Evolutionary conservation across 2,329 filamentous ascomycete species (phyloP).

Genomic region (Neophaeococcomyces aloes): DNA sequence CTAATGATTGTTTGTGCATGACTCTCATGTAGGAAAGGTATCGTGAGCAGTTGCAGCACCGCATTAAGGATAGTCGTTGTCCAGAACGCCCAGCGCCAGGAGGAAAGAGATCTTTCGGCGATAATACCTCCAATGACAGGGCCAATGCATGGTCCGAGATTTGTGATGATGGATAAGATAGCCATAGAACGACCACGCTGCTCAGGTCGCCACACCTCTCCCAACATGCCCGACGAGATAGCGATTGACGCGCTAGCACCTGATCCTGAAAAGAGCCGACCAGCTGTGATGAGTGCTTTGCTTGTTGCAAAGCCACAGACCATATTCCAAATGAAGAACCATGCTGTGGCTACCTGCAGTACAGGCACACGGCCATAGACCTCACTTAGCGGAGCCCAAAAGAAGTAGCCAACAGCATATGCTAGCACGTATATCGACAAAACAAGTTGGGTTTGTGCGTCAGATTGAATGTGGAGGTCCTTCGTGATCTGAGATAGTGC

Average conservation of each 20-base stretch:
- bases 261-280: constrained; percentile 42
- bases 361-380: constrained; percentile 39
- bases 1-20: constrained; percentile 46
- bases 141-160: constrained; percentile 43
- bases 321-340: constrained; percentile 43
- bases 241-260: constrained; percentile 41
- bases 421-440: constrained; percentile 37
- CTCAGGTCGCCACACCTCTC: constrained; percentile 46
- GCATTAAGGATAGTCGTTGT: constrained; percentile 49
- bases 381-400: constrained; percentile 38
- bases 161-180: constrained; percentile 48
- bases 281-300: constrained; percentile 38
- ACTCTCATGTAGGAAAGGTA: constrained; percentile 49
- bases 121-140: constrained; percentile 54
- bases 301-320: constrained; percentile 42
- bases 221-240: constrained; percentile 31
- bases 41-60: constrained; percentile 45
- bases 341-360: constrained; percentile 38
- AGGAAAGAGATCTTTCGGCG: constrained; percentile 28
- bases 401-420: constrained; percentile 35
- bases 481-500: constrained; percentile 36
- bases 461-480: constrained; percentile 29
- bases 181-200: constrained; percentile 48
- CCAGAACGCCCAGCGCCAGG: constrained; percentile 30
- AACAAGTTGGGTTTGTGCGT: constrained; percentile 6